Evolutionary conservation across 1,284 basidiomycete genomes (phyloP).

Genomic region (Gomphus bonarii): DNA sequence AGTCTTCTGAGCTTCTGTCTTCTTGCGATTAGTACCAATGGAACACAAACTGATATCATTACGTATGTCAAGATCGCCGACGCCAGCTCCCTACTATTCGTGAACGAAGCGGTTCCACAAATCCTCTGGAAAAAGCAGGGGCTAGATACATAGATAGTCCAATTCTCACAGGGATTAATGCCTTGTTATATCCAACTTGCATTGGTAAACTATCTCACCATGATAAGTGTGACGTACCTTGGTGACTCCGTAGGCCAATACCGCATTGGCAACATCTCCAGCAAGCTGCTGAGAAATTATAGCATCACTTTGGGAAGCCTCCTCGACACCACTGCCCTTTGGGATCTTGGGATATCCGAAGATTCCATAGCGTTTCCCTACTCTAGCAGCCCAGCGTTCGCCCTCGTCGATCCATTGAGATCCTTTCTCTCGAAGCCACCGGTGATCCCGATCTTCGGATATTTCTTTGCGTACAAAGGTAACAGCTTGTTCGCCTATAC

Average conservation of each 20-base stretch:
- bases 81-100: conserved; percentile 15
- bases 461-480: conserved; percentile 22
- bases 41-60: neutral
- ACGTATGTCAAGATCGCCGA: neutral
- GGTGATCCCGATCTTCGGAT: conserved; percentile 13
- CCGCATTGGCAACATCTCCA: conserved; percentile 66
- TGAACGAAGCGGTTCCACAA: conserved; percentile 47
- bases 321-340: conserved; percentile 11
- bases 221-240: conserved; percentile 43
- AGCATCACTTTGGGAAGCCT: conserved; percentile 15
- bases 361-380: conserved; percentile 71
- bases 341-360: conserved; percentile 64
- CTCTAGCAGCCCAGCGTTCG: conserved; percentile 54
- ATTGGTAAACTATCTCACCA: neutral
- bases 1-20: neutral
- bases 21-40: neutral
- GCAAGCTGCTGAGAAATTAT: conserved; percentile 30
- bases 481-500: conserved; percentile 64
- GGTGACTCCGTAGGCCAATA: conserved; percentile 75
- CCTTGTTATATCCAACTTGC: conserved; percentile 32
- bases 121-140: conserved; percentile 59
- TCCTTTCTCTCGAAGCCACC: conserved; percentile 32
- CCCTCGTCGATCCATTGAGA: conserved; percentile 66
- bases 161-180: conserved; percentile 67
- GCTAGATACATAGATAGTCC: conserved; percentile 66